phyloP scores from a whole-genome alignment of 768 basidiomycete species.

The Termitomyces sp. region DNA sequence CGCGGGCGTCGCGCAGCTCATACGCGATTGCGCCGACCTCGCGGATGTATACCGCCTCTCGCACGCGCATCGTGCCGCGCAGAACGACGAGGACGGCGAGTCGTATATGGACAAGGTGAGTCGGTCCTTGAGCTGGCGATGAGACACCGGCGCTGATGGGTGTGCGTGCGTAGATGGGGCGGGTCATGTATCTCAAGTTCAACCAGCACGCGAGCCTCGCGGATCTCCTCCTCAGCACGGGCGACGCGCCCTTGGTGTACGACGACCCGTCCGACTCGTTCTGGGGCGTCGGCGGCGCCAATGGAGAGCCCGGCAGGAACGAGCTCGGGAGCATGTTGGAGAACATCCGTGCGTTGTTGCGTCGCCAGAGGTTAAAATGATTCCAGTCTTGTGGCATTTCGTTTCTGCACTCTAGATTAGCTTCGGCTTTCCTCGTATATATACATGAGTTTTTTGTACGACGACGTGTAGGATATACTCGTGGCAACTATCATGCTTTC shows the following conservation, averaged over 20 bases:
- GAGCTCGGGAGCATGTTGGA: slow-evolving; percentile 57
- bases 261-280: slow-evolving; percentile 49
- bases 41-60: slow-evolving; percentile 33
- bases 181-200: slow-evolving; percentile 64
- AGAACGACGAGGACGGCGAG: slow-evolving; percentile 51
- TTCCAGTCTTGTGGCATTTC: no score
- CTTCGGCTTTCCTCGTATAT: no score
- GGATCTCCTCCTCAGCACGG: slow-evolving; percentile 43
- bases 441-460: no score
- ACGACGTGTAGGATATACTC: no score
- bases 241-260: slow-evolving; percentile 43
- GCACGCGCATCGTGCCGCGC: slow-evolving; percentile 22
- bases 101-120: slow-evolving; percentile 42
- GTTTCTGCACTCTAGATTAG: no score
- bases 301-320: slow-evolving; percentile 39
- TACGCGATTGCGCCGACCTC: slow-evolving; percentile 35
- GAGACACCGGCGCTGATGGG: neutral
- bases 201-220: slow-evolving; percentile 61
- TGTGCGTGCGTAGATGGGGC: slow-evolving; percentile 47
- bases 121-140: neutral
- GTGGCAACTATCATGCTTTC: no score
- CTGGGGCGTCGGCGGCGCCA: slow-evolving; percentile 56
- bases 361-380: slow-evolving; percentile 14
- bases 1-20: slow-evolving; percentile 49
- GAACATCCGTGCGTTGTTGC: slow-evolving; percentile 45